Percentiles rank a stretch among this genome's conserved stretches.
phyloP scores from a whole-genome alignment of 805 yeast genomes.

The Saccharomycopsis sp. region DNA sequence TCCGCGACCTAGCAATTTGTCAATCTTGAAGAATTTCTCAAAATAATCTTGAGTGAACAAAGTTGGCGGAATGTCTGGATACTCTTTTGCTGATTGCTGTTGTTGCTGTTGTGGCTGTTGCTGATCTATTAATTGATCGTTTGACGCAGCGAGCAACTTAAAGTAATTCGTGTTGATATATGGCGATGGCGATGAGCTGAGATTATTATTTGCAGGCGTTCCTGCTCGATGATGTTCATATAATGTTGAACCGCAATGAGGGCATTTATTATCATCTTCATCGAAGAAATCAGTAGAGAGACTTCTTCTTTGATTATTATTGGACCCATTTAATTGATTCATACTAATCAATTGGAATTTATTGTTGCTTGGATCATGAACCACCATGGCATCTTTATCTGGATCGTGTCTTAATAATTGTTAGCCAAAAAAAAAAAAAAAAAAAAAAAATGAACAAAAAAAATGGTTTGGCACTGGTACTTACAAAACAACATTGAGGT shows the following conservation, averaged over 20 bases:
- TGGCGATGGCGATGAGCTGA: neutral
- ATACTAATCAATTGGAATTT: constrained; percentile 17
- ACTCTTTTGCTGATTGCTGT: too few relatives aligned
- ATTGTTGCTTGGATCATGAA: constrained; percentile 18
- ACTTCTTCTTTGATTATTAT: neutral
- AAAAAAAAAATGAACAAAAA: constrained; percentile 1
- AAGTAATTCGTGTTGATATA: constrained; percentile 19
- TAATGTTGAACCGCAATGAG: constrained; percentile 11
- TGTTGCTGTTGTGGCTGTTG: neutral
- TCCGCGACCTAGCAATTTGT: constrained; percentile 66
- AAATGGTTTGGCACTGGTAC: neutral
- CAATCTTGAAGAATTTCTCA: constrained; percentile 56
- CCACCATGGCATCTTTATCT: constrained; percentile 16
- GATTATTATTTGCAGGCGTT: constrained; percentile 8
- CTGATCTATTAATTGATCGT: neutral
- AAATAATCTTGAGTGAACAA: constrained; percentile 82
- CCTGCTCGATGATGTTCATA: constrained; percentile 1
- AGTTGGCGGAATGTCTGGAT: constrained; percentile 34
- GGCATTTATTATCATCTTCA: neutral
- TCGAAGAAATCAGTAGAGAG: neutral
- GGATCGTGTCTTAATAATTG: constrained; percentile 19
- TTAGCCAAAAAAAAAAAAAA: constrained; percentile 1
- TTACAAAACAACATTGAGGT: constrained; percentile 17
- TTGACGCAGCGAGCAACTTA: constrained; percentile 11
- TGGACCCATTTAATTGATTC: neutral